Evolutionary conservation across 306 rosid species (phyloP).

Genomic region (Lathyrus tuberosus): DNA sequence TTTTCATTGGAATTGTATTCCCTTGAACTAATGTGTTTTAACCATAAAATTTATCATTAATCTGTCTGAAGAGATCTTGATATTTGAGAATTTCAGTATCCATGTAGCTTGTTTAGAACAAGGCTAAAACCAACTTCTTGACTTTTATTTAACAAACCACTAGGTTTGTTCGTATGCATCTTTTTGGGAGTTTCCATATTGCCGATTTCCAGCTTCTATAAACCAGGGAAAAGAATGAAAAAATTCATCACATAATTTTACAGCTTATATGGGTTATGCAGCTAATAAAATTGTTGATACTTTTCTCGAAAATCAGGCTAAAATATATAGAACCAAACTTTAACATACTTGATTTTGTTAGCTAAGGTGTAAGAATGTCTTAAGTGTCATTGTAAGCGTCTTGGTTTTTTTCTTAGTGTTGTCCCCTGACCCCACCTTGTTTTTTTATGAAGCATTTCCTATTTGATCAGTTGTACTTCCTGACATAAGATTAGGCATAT

Average conservation of each 20-base stretch:
- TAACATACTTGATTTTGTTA: constrained; percentile 7
- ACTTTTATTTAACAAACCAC: neutral
- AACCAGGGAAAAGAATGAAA: neutral
- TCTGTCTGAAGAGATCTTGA: too few species aligned
- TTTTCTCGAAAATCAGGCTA: neutral
- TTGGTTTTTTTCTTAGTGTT: too few species aligned
- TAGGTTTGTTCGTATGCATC: neutral
- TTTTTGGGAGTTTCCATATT: neutral
- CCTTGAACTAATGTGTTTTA: neutral
- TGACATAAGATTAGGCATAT: constrained; percentile 76
- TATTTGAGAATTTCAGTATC: too few species aligned
- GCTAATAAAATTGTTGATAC: neutral
- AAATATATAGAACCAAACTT: neutral
- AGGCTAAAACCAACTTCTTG: neutral
- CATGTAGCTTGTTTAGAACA: neutral
- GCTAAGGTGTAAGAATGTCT: neutral
- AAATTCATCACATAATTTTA: neutral
- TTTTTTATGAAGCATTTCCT: neutral
- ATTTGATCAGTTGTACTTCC: constrained; percentile 44
- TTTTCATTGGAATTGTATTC: neutral
- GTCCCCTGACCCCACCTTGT: neutral
- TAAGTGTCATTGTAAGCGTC: too few species aligned
- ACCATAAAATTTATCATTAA: too few species aligned
- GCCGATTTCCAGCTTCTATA: neutral
- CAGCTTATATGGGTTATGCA: neutral